phyloP scores from a whole-genome alignment of 176 grass and related monocot genomes.

The Thalia dealbata region DNA sequence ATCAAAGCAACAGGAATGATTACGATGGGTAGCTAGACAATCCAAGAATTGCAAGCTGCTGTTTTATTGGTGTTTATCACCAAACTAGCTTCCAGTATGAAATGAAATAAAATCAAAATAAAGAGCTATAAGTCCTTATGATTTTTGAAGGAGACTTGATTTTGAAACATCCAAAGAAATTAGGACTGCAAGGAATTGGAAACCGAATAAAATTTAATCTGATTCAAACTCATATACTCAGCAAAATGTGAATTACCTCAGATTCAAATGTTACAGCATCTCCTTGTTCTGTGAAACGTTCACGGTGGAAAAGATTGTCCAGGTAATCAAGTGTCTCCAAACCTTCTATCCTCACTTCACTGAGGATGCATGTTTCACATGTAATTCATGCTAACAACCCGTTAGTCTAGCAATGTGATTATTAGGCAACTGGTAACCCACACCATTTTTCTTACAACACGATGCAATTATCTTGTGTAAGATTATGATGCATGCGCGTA shows the following conservation, averaged over 20 bases:
- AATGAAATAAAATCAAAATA: not conserved
- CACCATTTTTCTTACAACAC: not conserved
- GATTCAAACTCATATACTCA: not conserved
- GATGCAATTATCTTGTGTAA: too few species aligned
- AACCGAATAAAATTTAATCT: not conserved
- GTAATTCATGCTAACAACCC: not conserved
- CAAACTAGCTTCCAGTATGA: not conserved
- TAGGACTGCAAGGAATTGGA: not conserved
- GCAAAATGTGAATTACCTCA: slow-evolving; percentile 32
- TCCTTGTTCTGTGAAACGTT: slow-evolving; percentile 85
- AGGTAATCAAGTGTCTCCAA: slow-evolving; percentile 95
- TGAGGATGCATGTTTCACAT: slow-evolving; percentile 18
- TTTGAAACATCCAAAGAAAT: not conserved
- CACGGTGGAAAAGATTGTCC: slow-evolving; percentile 59
- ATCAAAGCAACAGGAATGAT: too few species aligned
- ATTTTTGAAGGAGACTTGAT: not conserved
- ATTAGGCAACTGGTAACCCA: not conserved
- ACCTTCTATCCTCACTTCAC: slow-evolving; percentile 95
- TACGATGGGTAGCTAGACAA: not conserved
- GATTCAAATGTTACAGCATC: slow-evolving; percentile 95
- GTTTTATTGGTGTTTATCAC: not conserved
- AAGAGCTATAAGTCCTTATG: not conserved
- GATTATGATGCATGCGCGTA: not conserved
- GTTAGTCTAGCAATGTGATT: too few species aligned
- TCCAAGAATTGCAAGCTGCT: not conserved